phyloP scores from a whole-genome alignment of 73 alveolate species.

The Blepharisma stoltei region DNA sequence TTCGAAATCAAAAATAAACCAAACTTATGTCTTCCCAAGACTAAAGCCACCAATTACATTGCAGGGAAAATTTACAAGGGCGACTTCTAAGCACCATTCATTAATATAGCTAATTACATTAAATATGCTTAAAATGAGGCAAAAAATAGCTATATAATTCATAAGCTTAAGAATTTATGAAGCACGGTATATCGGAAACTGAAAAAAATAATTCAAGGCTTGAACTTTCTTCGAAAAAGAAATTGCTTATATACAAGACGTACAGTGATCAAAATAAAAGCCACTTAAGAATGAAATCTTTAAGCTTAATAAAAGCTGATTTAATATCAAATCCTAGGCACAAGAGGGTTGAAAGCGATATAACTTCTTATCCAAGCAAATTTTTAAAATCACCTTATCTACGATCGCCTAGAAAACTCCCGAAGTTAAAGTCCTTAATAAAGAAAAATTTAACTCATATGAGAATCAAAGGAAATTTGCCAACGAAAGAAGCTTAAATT shows the following conservation, averaged over 20 bases:
- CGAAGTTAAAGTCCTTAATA: not conserved
- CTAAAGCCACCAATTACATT: too few species aligned
- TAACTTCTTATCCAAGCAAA: not conserved
- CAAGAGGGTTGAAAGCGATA: not conserved
- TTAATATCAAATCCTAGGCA: not conserved
- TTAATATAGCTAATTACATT: too few species aligned
- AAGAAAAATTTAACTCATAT: too few species aligned
- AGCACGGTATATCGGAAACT: too few species aligned
- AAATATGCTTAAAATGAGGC: too few species aligned
- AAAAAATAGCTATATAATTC: too few species aligned
- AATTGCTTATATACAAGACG: not conserved
- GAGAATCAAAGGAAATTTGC: too few species aligned
- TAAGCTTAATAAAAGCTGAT: not conserved
- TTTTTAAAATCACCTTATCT: not conserved
- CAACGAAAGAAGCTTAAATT: too few species aligned
- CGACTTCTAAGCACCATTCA: not conserved
- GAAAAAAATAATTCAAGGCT: not conserved
- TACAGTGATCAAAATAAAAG: not conserved
- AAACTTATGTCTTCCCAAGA: slow-evolving; percentile 8
- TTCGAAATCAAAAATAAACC: not conserved
- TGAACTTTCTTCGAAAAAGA: not conserved
- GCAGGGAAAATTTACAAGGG: not conserved
- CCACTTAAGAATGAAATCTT: not conserved
- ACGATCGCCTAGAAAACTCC: not conserved
- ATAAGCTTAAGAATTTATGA: too few species aligned